These are phyloP conservation scores for Omphalea diandra DNA, from an alignment of 441 rosid species.

Conservation along the genomic window DNA sequence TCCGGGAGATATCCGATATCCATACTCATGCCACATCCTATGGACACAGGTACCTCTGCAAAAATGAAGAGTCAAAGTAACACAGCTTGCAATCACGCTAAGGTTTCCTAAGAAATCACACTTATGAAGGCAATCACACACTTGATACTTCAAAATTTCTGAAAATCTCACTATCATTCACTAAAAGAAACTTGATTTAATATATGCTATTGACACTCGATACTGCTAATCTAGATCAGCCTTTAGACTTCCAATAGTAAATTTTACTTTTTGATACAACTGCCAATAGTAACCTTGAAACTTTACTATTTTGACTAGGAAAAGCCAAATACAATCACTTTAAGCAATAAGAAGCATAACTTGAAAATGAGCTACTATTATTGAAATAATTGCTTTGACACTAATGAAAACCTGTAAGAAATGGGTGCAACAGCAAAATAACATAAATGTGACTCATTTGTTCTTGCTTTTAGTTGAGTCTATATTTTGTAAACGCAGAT, in stretches of 20 bases:
- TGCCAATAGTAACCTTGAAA: neutral
- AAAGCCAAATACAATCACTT: neutral
- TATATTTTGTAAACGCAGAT: neutral
- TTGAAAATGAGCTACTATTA: neutral
- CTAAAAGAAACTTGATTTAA: neutral
- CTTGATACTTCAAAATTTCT: constrained; percentile 1
- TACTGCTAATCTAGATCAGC: neutral
- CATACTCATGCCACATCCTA: too few relatives aligned
- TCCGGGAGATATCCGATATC: too few relatives aligned
- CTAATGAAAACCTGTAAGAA: neutral
- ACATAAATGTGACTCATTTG: neutral
- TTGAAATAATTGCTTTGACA: neutral
- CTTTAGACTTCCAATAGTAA: neutral
- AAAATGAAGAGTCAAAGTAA: too few relatives aligned
- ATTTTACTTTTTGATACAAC: too few relatives aligned
- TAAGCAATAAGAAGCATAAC: neutral
- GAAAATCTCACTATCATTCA: neutral
- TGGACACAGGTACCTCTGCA: too few relatives aligned
- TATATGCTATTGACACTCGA: neutral
- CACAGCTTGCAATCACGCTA: neutral
- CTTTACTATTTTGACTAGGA: neutral
- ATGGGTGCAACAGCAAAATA: neutral
- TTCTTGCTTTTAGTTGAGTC: neutral
- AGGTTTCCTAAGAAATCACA: neutral
- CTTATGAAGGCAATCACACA: neutral